Conservation (phyloP, 768 basidiomycete species). For the Leccinum rimulosum region DNA sequence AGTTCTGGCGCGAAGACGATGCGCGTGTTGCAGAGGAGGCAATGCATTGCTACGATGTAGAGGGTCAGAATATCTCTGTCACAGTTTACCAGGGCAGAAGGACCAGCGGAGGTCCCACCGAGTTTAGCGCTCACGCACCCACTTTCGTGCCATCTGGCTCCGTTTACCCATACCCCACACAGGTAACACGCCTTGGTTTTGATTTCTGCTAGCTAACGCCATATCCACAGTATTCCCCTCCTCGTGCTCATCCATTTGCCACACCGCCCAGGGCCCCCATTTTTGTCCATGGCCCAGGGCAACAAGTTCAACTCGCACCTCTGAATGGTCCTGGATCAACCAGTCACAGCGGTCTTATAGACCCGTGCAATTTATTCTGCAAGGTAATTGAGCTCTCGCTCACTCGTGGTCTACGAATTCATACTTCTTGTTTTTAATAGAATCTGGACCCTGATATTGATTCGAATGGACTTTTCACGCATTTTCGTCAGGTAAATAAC, state of each 20-base stretch:
- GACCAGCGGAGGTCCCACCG: constrained; percentile 49
- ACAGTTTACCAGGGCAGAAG: constrained; percentile 72
- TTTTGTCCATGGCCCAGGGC: constrained; percentile 85
- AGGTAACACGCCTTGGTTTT: constrained; percentile 37
- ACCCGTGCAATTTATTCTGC: constrained; percentile 89
- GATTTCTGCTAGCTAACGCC: not conserved
- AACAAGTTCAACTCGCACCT: constrained; percentile 85
- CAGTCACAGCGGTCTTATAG: constrained; percentile 85
- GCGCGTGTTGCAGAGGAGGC: constrained; percentile 75
- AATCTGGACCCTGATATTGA: constrained; percentile 84
- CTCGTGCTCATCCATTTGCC: constrained; percentile 53
- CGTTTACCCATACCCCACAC: constrained; percentile 62
- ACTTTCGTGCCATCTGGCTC: constrained; percentile 72
- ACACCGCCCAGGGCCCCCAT: constrained; percentile 36
- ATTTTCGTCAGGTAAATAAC: constrained; percentile 67
- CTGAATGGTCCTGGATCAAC: constrained; percentile 68
- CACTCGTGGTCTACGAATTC: constrained; percentile 1
- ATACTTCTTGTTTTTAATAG: constrained; percentile 37
- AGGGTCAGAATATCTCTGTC: constrained; percentile 82
- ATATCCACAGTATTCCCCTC: constrained; percentile 60
- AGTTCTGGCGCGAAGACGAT: constrained; percentile 88
- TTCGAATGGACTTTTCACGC: constrained; percentile 78
- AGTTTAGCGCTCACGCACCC: constrained; percentile 73
- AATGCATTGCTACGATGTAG: constrained; percentile 80
- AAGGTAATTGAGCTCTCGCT: constrained; percentile 48